Conservation (phyloP, 2,329 filamentous ascomycete species). For the Apiospora hydei region DNA sequence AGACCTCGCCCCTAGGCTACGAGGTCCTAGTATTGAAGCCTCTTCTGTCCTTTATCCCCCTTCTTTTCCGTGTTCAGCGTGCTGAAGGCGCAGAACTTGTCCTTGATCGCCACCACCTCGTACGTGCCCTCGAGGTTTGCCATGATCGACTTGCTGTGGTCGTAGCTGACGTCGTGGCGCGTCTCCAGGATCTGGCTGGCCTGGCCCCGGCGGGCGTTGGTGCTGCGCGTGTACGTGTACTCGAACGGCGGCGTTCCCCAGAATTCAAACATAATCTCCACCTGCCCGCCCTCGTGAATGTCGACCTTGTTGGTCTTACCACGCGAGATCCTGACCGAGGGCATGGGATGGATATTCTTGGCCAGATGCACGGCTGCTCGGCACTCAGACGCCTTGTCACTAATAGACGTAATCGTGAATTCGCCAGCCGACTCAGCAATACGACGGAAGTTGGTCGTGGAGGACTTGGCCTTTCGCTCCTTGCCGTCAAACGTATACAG, state of each 20-base stretch:
- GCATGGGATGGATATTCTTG: slow-evolving; percentile 90
- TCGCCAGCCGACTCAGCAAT: slow-evolving; percentile 90
- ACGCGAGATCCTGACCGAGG: slow-evolving; percentile 87
- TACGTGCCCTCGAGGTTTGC: slow-evolving; percentile 96
- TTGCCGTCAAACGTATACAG: slow-evolving; percentile 87
- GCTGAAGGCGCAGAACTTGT: slow-evolving; percentile 88
- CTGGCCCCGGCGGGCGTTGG: slow-evolving; percentile 82
- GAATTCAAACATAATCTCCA: slow-evolving; percentile 94
- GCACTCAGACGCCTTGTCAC: slow-evolving; percentile 89
- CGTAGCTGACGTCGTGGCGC: slow-evolving; percentile 83
- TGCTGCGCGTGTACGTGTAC: slow-evolving; percentile 93
- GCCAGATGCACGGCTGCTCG: slow-evolving; percentile 78
- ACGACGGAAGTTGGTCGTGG: slow-evolving; percentile 86
- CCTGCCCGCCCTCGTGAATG: slow-evolving; percentile 95
- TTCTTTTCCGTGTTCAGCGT: slow-evolving; percentile 67
- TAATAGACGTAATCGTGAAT: slow-evolving; percentile 86
- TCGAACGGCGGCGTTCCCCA: slow-evolving; percentile 96
- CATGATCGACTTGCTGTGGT: slow-evolving; percentile 80
- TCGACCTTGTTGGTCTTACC: slow-evolving; percentile 83
- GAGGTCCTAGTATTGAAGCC: slow-evolving; percentile 39
- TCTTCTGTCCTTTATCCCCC: slow-evolving; percentile 51
- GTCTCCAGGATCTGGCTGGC: slow-evolving; percentile 87
- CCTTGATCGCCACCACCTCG: slow-evolving; percentile 95
- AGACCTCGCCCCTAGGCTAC: neutral
- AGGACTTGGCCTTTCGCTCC: slow-evolving; percentile 78